Evolutionary conservation across 176 grass and related monocot genomes (phyloP).

Genomic region (Eleusine coracana): DNA sequence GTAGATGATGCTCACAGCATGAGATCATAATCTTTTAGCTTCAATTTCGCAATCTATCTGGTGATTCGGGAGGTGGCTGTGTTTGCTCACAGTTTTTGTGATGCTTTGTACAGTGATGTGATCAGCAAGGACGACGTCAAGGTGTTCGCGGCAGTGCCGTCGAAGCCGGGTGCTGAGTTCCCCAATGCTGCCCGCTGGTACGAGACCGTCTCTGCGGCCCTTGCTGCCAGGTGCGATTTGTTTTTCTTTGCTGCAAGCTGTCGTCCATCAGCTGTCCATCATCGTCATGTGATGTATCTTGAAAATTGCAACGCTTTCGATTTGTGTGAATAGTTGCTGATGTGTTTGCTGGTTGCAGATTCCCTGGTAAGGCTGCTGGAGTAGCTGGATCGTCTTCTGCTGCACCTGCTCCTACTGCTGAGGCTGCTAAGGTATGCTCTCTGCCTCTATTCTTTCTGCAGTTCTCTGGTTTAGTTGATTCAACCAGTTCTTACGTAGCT

Average conservation of each 20-base stretch:
- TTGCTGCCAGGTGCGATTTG: constrained; percentile 64
- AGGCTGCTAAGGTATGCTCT: constrained; percentile 60
- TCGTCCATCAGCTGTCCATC: background rate
- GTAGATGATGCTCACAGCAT: background rate
- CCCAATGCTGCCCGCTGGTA: constrained; percentile 77
- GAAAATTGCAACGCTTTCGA: background rate
- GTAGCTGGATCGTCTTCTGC: constrained; percentile 49
- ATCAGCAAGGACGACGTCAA: constrained; percentile 87
- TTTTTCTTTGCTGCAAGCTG: background rate
- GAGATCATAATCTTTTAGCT: background rate
- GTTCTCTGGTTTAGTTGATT: background rate
- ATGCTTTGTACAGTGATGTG: constrained; percentile 44
- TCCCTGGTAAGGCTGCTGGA: constrained; percentile 68
- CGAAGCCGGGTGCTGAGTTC: constrained; percentile 69
- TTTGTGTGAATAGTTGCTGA: background rate
- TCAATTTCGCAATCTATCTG: constrained; percentile 6
- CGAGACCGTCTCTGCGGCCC: constrained; percentile 48
- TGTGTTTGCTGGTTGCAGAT: constrained; percentile 46
- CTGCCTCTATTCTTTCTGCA: too few relatives aligned
- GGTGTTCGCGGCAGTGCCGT: constrained; percentile 66
- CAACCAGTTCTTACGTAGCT: background rate
- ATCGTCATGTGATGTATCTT: background rate
- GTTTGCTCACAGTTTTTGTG: constrained; percentile 28
- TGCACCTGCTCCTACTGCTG: constrained; percentile 49
- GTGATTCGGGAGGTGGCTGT: background rate